Evolutionary conservation across 2,329 filamentous ascomycete species (phyloP).

Genomic region (Scedosporium boydii): DNA sequence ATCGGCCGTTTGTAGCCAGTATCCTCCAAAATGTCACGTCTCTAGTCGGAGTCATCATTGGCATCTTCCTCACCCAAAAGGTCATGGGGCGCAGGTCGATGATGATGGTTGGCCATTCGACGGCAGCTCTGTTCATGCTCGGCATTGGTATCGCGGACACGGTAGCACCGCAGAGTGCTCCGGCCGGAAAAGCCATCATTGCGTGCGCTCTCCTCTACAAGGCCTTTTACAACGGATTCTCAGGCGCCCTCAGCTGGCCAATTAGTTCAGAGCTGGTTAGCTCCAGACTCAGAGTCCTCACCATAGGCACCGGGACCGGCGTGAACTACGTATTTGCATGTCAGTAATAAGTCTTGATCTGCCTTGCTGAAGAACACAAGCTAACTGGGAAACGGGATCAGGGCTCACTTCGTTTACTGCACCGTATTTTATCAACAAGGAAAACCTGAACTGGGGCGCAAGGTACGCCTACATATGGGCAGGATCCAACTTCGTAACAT

Average conservation of each 20-base stretch:
- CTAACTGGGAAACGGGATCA: neutral
- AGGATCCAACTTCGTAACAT: conserved; percentile 10
- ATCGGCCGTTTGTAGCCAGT: conserved; percentile 38
- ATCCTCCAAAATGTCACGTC: conserved; percentile 38
- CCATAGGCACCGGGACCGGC: conserved; percentile 39
- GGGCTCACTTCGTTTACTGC: conserved; percentile 41
- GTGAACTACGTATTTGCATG: conserved; percentile 37
- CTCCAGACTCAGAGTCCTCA: conserved; percentile 40
- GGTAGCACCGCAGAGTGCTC: conserved; percentile 19
- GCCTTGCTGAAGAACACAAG: neutral
- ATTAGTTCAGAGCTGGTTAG: conserved; percentile 41
- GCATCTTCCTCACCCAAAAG: conserved; percentile 34
- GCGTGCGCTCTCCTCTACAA: conserved; percentile 38
- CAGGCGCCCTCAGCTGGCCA: conserved; percentile 41
- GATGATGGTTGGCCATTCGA: conserved; percentile 31
- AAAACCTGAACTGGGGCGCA: conserved; percentile 38
- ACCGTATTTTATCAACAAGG: conserved; percentile 44
- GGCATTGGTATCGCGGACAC: conserved; percentile 38
- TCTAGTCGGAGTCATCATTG: conserved; percentile 37
- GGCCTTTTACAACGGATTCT: conserved; percentile 37
- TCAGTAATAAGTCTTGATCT: neutral
- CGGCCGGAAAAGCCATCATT: conserved; percentile 31
- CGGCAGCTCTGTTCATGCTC: conserved; percentile 39
- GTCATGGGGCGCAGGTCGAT: conserved; percentile 39
- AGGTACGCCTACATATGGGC: conserved; percentile 44